Percentiles rank a stretch among this genome's conserved stretches.
Conservation (phyloP, 2,329 filamentous ascomycete genomes). For the Verticillium klebahnii region DNA sequence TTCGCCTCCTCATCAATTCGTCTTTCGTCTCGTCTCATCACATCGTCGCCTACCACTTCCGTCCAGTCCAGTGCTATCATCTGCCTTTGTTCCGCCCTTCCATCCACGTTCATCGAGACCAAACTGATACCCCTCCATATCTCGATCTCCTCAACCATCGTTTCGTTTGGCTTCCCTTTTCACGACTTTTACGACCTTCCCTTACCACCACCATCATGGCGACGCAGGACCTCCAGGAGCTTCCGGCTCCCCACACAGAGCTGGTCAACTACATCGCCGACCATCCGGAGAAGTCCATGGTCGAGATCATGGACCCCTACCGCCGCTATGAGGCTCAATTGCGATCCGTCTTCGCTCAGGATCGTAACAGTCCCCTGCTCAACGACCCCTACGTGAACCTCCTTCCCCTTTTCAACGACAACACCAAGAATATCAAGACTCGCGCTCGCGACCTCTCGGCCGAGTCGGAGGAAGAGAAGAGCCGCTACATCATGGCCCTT, state of each 20-base stretch:
- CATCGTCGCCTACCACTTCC: neutral
- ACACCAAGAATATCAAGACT: constrained; percentile 53
- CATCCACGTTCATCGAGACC: neutral
- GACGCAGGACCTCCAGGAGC: constrained; percentile 32
- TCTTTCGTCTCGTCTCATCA: neutral
- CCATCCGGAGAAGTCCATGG: constrained; percentile 48
- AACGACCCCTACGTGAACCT: constrained; percentile 57
- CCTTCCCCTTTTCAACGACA: constrained; percentile 58
- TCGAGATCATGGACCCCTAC: constrained; percentile 60
- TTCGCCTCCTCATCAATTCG: neutral
- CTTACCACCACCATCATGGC: constrained; percentile 24
- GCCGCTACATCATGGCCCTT: constrained; percentile 67
- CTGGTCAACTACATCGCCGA: constrained; percentile 49
- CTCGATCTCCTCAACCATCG: neutral
- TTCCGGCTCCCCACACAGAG: constrained; percentile 41
- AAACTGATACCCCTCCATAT: neutral
- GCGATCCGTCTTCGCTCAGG: constrained; percentile 64
- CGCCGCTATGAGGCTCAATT: constrained; percentile 63
- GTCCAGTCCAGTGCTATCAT: neutral
- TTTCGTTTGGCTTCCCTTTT: neutral
- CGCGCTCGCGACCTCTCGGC: constrained; percentile 54
- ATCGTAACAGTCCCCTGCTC: constrained; percentile 54
- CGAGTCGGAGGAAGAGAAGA: constrained; percentile 57
- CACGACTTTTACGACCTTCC: neutral
- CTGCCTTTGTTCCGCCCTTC: neutral